These are phyloP conservation scores for Ormosia semicastrata DNA, from an alignment of 306 rosid species.

Conservation along the genomic window DNA sequence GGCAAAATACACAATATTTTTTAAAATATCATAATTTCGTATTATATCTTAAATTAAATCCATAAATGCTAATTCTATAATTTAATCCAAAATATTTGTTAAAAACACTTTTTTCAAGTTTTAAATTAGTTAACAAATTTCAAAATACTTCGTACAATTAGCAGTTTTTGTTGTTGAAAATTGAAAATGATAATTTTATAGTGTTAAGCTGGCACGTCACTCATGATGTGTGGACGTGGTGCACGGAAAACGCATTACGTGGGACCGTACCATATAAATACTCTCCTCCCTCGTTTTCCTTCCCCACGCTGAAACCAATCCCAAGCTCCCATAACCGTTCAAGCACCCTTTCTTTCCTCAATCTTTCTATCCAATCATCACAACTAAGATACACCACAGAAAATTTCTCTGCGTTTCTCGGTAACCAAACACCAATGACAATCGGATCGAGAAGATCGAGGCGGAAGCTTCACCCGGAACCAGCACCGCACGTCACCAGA, in stretches of 20 bases:
- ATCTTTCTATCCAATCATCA: slow-evolving; percentile 8
- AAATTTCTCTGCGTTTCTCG: slow-evolving; percentile 8
- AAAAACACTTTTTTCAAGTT: no score
- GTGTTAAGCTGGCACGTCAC: no score
- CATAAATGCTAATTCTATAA: no score
- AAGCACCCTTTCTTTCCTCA: slow-evolving; percentile 9
- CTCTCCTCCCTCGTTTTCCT: slow-evolving; percentile 22
- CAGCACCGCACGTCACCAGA: slow-evolving; percentile 7
- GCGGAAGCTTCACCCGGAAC: slow-evolving; percentile 38
- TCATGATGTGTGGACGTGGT: slow-evolving; percentile 39
- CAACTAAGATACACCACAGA: not conserved
- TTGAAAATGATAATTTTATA: not conserved
- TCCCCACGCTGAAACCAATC: not conserved
- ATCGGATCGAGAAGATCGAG: slow-evolving; percentile 34
- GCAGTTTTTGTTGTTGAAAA: not conserved
- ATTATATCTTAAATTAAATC: no score
- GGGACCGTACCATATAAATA: slow-evolving; percentile 42
- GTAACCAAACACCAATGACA: slow-evolving; percentile 39
- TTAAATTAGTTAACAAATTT: no score
- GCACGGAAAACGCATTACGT: slow-evolving; percentile 37
- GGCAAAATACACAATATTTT: no score
- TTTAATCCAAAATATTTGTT: no score
- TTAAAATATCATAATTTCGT: no score
- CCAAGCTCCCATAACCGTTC: slow-evolving; percentile 54
- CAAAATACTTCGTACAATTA: not conserved